Base-by-base conservation (phyloP, 352 stramenopile genomes). In the Pythium pyrilobum region DNA sequence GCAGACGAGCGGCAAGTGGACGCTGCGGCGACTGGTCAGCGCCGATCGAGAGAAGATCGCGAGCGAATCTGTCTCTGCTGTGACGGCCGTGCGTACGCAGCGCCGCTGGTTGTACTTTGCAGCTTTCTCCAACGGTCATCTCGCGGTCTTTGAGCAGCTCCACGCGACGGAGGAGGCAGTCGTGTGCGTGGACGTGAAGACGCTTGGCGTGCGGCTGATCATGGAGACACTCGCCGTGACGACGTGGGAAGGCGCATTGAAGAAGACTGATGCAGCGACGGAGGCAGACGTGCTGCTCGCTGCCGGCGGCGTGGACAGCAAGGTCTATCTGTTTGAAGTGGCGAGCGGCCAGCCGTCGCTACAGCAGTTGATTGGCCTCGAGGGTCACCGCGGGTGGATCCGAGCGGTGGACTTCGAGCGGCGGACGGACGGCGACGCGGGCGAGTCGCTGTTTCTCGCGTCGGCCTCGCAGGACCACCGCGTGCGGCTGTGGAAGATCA, bases 391-490 rank as follows among this genome's bases (percentile, higher is more conserved):
- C 23, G 79, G 70, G 10, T 92, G 81, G 81, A 70, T 92, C 39
- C 77, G 75, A 5, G 71, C 71, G n/a, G 51, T 92, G 13, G 62
- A 71, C n/a, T 88, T 92, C 27, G 47, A 76, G 23, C 49, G 31
- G 15, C 52, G 48, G 15, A 16, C 23, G 15, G n/a, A 16, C 36
- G 29, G 5, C 20, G n/a, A 24, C 13, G 11, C 0, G 3, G 37
- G 21, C 8, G 18, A 29, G 18, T 49, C 41, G 23, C 21, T 66
- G 56, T 13, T 80, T n/a, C 41, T 91, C 11, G 77, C 76, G 6
- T 91, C 80, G 0, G 80, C 74, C 11, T 80, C 77, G 10, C 80
- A 91, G 53, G 80, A 91, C 52, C 72, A 87, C 36, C 67, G 75
- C 24, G 75, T 89, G 52, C 80, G 80, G 8, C 57, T 91, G 25